These are phyloP conservation scores for Yamadazyma triangularis DNA, from an alignment of 1,139 yeast genomes.

Conservation along the genomic window DNA sequence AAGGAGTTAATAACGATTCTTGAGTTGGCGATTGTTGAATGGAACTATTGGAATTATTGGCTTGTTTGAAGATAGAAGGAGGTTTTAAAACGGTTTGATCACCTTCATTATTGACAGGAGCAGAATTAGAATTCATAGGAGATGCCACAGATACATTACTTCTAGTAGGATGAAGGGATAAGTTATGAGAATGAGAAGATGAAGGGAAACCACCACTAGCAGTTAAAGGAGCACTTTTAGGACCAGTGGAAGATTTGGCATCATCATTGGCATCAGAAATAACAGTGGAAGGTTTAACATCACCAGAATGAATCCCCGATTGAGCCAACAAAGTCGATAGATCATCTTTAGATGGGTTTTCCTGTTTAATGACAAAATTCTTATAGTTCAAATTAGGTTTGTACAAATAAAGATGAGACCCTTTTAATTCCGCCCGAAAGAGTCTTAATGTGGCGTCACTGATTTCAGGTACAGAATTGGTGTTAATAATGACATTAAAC, in stretches of 20 bases:
- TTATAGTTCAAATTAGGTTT: slow-evolving; percentile 21
- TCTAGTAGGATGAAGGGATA: too few relatives aligned
- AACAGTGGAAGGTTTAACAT: slow-evolving; percentile 4
- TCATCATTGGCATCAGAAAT: slow-evolving; percentile 5
- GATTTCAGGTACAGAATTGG: slow-evolving; percentile 26
- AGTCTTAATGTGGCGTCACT: slow-evolving; percentile 39
- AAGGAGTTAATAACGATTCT: too few relatives aligned
- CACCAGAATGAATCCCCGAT: too few relatives aligned
- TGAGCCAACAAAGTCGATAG: too few relatives aligned
- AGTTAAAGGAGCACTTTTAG: slow-evolving; percentile 8
- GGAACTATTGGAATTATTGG: slow-evolving; percentile 8
- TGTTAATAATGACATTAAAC: slow-evolving; percentile 38
- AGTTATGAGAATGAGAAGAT: too few relatives aligned
- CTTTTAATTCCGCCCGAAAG: slow-evolving; percentile 61
- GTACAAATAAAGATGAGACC: slow-evolving; percentile 55
- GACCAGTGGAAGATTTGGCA: slow-evolving; percentile 6
- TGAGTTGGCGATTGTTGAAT: slow-evolving; percentile 1
- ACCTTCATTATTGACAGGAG: not conserved
- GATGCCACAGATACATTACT: too few relatives aligned
- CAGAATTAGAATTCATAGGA: not conserved
- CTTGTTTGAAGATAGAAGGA: slow-evolving; percentile 8
- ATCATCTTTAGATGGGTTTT: too few relatives aligned
- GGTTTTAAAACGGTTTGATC: slow-evolving; percentile 4
- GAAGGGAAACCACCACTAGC: too few relatives aligned
- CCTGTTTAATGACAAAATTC: slow-evolving; percentile 9